These are phyloP conservation scores for Podosphaera xanthii DNA, from an alignment of 2,329 filamentous ascomycete genomes.

Conservation along the genomic window DNA sequence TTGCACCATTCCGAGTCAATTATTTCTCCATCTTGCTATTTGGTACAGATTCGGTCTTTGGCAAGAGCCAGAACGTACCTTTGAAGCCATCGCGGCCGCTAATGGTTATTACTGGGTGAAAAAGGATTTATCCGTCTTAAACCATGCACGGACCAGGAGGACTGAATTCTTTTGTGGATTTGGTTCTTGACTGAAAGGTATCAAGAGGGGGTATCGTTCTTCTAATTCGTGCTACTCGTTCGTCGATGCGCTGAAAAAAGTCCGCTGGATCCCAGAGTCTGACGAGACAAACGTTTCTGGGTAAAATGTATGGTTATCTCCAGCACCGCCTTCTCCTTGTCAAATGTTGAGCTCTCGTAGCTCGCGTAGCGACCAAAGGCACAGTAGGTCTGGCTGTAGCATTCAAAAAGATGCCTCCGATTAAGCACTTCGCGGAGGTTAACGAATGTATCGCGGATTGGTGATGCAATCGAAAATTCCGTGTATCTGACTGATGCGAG, in stretches of 20 bases:
- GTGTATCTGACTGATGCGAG: neutral
- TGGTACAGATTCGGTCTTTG: neutral
- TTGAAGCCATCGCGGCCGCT: constrained; percentile 1
- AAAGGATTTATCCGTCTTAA: neutral
- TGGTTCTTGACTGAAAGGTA: neutral
- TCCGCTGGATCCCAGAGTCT: neutral
- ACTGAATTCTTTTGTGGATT: neutral
- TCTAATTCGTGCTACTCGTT: neutral
- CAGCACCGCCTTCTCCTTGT: neutral
- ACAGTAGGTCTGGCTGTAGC: neutral
- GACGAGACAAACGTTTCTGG: neutral
- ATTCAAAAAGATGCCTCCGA: neutral
- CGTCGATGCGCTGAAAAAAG: neutral
- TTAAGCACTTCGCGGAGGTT: neutral
- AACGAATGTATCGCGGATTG: neutral
- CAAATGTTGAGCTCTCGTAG: neutral
- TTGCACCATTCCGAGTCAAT: constrained; percentile 5
- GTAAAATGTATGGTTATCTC: neutral
- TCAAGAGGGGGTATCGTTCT: neutral
- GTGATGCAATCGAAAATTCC: neutral
- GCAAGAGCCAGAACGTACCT: neutral
- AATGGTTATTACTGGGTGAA: neutral
- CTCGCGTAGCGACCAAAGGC: neutral
- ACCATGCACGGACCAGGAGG: neutral
- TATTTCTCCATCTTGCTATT: neutral